Evolutionary conservation across 257 asterid genomes (phyloP).

Genomic region (Solanum pinnatisectum): DNA sequence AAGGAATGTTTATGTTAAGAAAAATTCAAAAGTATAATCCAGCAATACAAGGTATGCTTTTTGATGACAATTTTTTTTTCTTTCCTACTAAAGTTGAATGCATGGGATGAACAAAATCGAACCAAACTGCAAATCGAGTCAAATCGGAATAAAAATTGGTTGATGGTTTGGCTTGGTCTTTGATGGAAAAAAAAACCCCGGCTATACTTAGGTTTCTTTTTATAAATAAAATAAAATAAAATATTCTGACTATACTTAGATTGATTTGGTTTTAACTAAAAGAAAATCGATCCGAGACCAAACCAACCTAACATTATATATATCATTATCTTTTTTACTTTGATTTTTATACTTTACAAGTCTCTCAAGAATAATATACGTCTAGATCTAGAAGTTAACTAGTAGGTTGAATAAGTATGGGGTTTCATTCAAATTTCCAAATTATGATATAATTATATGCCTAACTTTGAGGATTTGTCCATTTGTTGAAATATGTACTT

Average conservation of each 20-base stretch:
- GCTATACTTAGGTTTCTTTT: too few species aligned
- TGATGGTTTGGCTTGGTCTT: background rate
- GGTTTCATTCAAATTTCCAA: background rate
- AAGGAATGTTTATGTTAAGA: background rate
- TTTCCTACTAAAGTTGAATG: background rate
- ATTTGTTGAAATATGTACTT: background rate
- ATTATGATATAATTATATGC: background rate
- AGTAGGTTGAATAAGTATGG: background rate
- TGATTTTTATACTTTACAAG: background rate
- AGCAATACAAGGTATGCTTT: background rate
- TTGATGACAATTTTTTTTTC: background rate
- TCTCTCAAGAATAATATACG: background rate
- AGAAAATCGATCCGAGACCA: fast-evolving
- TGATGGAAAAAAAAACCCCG: too few species aligned
- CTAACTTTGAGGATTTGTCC: background rate
- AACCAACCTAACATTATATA: background rate
- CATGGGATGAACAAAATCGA: background rate
- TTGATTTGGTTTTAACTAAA: too few species aligned
- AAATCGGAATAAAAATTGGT: too few species aligned
- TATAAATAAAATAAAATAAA: too few species aligned
- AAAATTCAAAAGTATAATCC: background rate
- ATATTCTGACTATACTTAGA: background rate
- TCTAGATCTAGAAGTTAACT: background rate
- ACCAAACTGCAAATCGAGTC: too few species aligned
- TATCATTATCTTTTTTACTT: background rate